A percentile compares a stretch with the other conserved stretches of the same genome.
Evolutionary conservation across 148 eudicot species (phyloP).

Genomic region (Vaccinium vitisidaea): DNA sequence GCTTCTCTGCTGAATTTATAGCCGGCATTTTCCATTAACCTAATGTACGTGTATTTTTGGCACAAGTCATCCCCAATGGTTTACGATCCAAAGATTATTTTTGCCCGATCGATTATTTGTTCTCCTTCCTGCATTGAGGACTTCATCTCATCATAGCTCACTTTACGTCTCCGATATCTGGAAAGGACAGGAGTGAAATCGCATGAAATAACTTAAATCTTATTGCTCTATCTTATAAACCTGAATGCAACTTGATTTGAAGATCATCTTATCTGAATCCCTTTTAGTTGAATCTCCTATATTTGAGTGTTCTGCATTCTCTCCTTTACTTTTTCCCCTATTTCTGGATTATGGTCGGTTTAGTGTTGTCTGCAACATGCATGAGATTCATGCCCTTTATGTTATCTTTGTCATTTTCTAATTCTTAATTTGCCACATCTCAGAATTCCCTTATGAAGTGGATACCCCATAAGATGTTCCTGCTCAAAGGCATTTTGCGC

Average conservation of each 20-base stretch:
- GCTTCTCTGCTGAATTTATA: neutral
- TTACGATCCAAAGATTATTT: neutral
- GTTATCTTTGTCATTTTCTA: neutral
- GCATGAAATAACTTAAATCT: neutral
- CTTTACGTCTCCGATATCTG: neutral
- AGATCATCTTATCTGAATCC: neutral
- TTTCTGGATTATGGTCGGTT: neutral
- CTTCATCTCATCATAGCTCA: neutral
- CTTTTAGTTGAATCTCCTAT: neutral
- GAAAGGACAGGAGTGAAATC: neutral
- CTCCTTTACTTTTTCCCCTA: neutral
- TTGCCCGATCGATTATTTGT: neutral
- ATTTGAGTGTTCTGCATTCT: conserved; percentile 1
- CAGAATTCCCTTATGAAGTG: conserved; percentile 97
- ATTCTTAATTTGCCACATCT: conserved; percentile 8
- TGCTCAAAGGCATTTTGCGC: conserved; percentile 70
- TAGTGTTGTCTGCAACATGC: neutral
- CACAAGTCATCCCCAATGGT: neutral
- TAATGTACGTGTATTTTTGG: neutral
- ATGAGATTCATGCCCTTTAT: conserved; percentile 9
- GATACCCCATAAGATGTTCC: conserved; percentile 91
- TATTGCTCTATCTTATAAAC: neutral
- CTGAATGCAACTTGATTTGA: conserved; percentile 10
- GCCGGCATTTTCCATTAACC: neutral
- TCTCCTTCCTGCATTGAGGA: neutral